Evolutionary conservation across 495 filamentous ascomycete genomes (phyloP).

Genomic region (Parmelia sp.): DNA sequence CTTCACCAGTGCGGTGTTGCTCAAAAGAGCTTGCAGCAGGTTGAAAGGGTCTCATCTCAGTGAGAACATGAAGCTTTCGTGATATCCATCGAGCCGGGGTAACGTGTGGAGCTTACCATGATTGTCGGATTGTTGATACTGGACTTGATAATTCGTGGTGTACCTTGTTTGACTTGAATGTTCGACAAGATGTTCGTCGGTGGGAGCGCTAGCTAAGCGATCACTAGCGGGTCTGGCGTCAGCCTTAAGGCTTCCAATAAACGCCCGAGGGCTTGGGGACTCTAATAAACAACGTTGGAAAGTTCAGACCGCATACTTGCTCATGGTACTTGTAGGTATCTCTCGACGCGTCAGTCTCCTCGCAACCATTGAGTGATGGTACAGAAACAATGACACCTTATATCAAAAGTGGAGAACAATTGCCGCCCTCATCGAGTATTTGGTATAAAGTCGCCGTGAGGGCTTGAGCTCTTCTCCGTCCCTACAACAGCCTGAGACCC

Average conservation of each 20-base stretch:
- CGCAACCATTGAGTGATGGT: not conserved
- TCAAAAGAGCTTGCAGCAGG: slow-evolving; percentile 8
- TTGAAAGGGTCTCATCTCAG: not conserved
- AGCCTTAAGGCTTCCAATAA: not conserved
- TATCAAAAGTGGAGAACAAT: not conserved
- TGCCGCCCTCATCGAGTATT: not conserved
- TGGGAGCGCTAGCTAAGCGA: slow-evolving; percentile 16
- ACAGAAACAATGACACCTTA: not conserved
- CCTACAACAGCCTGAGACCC: slow-evolving; percentile 8
- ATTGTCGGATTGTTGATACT: slow-evolving; percentile 1
- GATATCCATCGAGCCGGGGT: not conserved
- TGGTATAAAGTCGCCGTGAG: slow-evolving; percentile 1
- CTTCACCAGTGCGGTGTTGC: slow-evolving; percentile 5
- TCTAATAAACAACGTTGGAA: not conserved
- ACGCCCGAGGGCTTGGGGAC: not conserved
- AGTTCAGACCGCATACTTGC: not conserved
- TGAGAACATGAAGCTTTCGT: not conserved
- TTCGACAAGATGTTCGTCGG: not conserved
- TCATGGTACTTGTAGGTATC: not conserved
- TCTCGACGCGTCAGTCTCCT: not conserved
- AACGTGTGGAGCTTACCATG: slow-evolving; percentile 13
- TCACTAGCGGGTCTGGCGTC: slow-evolving; percentile 7
- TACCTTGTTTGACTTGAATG: not conserved
- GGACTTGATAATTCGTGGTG: not conserved
- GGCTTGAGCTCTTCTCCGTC: not conserved